Percentiles rank a stretch among this genome's conserved stretches.
Conservation (phyloP, 192 early-diverging fungal genomes). For the Coemansia sp. region DNA sequence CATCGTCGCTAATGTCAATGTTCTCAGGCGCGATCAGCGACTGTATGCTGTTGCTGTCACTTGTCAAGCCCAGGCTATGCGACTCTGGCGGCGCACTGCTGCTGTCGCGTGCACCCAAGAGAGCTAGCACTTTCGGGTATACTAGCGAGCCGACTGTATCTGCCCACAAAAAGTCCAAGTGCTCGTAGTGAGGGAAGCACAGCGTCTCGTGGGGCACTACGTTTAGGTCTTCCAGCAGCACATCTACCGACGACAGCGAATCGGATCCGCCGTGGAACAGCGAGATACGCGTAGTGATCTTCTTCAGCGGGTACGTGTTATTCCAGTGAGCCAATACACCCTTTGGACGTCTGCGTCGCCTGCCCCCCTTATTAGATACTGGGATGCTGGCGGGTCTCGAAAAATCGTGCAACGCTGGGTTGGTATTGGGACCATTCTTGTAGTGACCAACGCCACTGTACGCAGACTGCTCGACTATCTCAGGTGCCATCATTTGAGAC, state of each 20-base stretch:
- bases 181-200: constrained; percentile 78
- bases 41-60: neutral
- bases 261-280: constrained; percentile 91
- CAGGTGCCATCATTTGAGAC: neutral
- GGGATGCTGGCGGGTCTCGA: constrained; percentile 32
- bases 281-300: constrained; percentile 85
- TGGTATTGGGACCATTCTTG: neutral
- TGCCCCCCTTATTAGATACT: constrained; percentile 15
- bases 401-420: constrained; percentile 6
- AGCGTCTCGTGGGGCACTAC: constrained; percentile 55
- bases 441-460: constrained; percentile 2
- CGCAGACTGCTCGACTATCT: constrained; percentile 3
- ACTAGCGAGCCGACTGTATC: constrained; percentile 52
- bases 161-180: constrained; percentile 67
- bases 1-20: neutral
- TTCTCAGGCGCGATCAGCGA: neutral
- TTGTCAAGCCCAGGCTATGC: neutral
- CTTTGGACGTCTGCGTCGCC: constrained; percentile 73
- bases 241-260: constrained; percentile 75
- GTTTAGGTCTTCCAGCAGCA: constrained; percentile 60
- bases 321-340: constrained; percentile 54
- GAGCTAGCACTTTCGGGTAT: constrained; percentile 44
- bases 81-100: constrained; percentile 12
- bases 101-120: constrained; percentile 35
- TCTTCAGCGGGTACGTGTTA: constrained; percentile 59